Conservation (phyloP, 352 stramenopile species). For the Pilasporangium apinafurcum region DNA sequence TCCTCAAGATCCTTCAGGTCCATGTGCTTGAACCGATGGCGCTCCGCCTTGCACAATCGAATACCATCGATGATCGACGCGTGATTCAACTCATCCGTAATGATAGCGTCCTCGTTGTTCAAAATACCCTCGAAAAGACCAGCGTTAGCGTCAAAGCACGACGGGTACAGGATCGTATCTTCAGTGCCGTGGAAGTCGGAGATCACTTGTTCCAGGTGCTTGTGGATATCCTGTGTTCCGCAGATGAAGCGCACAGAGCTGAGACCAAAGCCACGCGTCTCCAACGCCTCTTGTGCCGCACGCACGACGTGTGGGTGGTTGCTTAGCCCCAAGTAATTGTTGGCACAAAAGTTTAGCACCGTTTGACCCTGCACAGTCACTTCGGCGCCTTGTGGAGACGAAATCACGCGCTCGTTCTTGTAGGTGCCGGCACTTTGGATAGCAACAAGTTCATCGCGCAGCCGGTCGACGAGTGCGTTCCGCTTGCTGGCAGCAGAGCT, state of each 20-base stretch:
- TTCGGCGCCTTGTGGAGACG: conserved; percentile 71
- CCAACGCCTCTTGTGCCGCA: conserved; percentile 77
- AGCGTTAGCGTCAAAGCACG: conserved; percentile 93
- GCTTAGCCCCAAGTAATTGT: conserved; percentile 92
- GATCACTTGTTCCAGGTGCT: conserved; percentile 86
- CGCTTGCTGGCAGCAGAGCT: conserved; percentile 21
- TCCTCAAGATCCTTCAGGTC: conserved; percentile 88
- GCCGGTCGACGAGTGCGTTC: conserved; percentile 71
- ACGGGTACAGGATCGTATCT: conserved; percentile 92
- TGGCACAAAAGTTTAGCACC: conserved; percentile 94
- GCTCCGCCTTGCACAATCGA: conserved; percentile 90
- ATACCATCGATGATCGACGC: conserved; percentile 94
- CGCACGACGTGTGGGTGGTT: conserved; percentile 84
- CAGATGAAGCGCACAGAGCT: conserved; percentile 94
- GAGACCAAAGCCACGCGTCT: conserved; percentile 87
- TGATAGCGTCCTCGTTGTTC: conserved; percentile 87
- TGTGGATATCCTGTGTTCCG: conserved; percentile 93
- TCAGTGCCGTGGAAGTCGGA: conserved; percentile 92
- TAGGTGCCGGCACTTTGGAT: conserved; percentile 79
- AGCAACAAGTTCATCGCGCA: conserved; percentile 56
- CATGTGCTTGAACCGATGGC: conserved; percentile 92
- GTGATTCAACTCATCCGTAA: conserved; percentile 93
- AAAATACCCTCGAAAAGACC: conserved; percentile 89
- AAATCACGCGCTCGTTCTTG: conserved; percentile 89
- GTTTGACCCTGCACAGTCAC: conserved; percentile 64